These are phyloP conservation scores for Trichoderma asperellum DNA, from an alignment of 2,329 filamentous ascomycete genomes.

Conservation along the genomic window DNA sequence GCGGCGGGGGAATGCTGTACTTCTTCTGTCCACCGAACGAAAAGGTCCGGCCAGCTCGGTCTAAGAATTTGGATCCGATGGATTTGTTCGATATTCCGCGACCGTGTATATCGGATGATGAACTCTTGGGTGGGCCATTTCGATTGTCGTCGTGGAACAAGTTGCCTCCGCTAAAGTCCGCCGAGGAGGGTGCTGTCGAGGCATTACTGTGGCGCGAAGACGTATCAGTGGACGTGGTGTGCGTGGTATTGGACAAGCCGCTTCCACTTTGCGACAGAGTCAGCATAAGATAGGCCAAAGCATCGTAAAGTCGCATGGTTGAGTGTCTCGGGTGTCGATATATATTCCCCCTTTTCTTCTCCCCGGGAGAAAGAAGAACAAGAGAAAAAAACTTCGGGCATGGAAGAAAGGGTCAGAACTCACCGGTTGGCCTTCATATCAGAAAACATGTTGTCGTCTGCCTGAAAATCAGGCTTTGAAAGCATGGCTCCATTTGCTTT, in stretches of 20 bases:
- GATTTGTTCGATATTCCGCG: slow-evolving; percentile 51
- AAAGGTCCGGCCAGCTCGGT: slow-evolving; percentile 61
- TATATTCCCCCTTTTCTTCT: background rate
- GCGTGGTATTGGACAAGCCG: slow-evolving; percentile 64
- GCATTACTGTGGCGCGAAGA: slow-evolving; percentile 65
- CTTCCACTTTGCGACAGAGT: slow-evolving; percentile 55
- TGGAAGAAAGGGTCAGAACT: slow-evolving; percentile 36
- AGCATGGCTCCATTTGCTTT: slow-evolving; percentile 44
- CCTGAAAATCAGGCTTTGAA: slow-evolving; percentile 43
- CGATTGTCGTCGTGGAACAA: slow-evolving; percentile 38
- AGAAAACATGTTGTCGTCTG: slow-evolving; percentile 63
- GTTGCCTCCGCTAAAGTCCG: slow-evolving; percentile 43
- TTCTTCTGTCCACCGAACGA: slow-evolving; percentile 64
- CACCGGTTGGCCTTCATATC: slow-evolving; percentile 61
- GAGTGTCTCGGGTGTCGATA: background rate
- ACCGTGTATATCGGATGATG: slow-evolving; percentile 42
- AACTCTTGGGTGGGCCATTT: slow-evolving; percentile 30
- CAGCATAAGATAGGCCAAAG: slow-evolving; percentile 34
- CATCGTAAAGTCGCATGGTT: background rate
- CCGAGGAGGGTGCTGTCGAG: slow-evolving; percentile 64
- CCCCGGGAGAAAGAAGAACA: too few species aligned
- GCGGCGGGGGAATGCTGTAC: slow-evolving; percentile 39
- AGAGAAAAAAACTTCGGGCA: background rate
- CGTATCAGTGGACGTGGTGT: slow-evolving; percentile 62
- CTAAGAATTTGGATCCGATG: slow-evolving; percentile 56